Evolutionary conservation across 331 rosid species (phyloP), one percentile per base, ranked within the genome.

Genomic region (Saraca asoca): DNA sequence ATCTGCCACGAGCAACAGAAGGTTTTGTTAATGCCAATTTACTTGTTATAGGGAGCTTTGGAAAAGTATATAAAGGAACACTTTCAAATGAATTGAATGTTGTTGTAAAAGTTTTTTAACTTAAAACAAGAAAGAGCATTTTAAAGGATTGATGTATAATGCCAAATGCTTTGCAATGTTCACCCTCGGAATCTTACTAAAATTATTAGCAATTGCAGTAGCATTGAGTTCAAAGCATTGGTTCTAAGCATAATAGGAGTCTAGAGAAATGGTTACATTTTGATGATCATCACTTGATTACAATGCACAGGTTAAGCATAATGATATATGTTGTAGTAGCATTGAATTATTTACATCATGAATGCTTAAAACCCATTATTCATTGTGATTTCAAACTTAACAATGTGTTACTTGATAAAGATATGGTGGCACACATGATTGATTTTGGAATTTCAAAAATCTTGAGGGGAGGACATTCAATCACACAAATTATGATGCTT

Each of bases 301-400:
- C 34, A 18, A 16, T 34, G 3, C 64, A 58, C 8, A 34, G n/a
- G 15, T 34, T 58, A 13, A 38, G 34, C 17, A 58, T 58, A 3
- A 6, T 35, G 46, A 35, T 58, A 58, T 46, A 35, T 58, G 64
- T 37, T 58, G 48, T 46, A 12, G 17, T 9, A 3, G 39, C 64
- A 14, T 10, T 58, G 10, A 46, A 60, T 12, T 43, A 43, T 19
- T 51, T 62, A 35, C 53, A 62, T 44, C 18, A 42, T 43, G 67
- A 38, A 19, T 11, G 14, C 19, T 4, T 2, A 17, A 0, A 2
- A 7, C 45, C 64, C 7, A 10, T 58, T 17, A 45, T 58, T 12
- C 64, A 58, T n/a, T 35, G 48, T 38, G 64, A 58, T 58, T 58
- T 55, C 13, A 55, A 55, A 16, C 61, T 41, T 0, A 20, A n/a